Conservation (phyloP, 139 green algal genomes). For the Asterochloris erici region DNA sequence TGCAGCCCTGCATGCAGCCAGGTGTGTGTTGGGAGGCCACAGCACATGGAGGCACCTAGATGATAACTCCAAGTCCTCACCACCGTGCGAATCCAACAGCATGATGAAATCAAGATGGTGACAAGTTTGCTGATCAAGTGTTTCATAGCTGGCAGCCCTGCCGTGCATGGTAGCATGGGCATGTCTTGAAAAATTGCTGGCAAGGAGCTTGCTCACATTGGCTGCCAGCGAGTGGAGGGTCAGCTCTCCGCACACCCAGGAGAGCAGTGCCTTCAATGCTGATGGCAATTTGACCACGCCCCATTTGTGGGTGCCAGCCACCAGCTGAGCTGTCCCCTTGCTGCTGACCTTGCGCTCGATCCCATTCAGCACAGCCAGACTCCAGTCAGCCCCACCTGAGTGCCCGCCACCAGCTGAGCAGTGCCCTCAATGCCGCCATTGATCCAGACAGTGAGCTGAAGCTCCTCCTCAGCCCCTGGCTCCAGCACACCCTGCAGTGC, state of each 20-base stretch:
- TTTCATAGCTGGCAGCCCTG: no score
- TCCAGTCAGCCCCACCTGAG: conserved; percentile 13
- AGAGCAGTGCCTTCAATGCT: conserved; percentile 10
- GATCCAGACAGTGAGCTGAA: conserved; percentile 10
- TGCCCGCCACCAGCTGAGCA: conserved; percentile 12
- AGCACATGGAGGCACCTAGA: no score
- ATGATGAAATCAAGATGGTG: no score
- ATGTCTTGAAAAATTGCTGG: no score
- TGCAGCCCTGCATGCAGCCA: conserved; percentile 15
- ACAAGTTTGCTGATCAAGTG: no score
- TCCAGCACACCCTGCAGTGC: conserved; percentile 19
- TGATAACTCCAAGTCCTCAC: no score
- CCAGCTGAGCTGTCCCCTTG: conserved; percentile 16
- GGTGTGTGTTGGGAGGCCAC: not conserved
- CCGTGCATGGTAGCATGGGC: no score
- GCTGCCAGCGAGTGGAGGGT: no score
- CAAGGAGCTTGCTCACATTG: no score
- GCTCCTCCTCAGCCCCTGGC: conserved; percentile 3
- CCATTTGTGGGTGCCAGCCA: no score
- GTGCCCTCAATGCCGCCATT: conserved; percentile 11
- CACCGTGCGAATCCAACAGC: no score
- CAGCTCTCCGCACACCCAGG: not conserved
- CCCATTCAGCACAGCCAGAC: conserved; percentile 58
- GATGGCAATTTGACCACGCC: not conserved
- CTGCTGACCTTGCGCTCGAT: conserved; percentile 47